phyloP scores from a whole-genome alignment of 1,284 basidiomycete genomes.

The Sphagnurus paluster region DNA sequence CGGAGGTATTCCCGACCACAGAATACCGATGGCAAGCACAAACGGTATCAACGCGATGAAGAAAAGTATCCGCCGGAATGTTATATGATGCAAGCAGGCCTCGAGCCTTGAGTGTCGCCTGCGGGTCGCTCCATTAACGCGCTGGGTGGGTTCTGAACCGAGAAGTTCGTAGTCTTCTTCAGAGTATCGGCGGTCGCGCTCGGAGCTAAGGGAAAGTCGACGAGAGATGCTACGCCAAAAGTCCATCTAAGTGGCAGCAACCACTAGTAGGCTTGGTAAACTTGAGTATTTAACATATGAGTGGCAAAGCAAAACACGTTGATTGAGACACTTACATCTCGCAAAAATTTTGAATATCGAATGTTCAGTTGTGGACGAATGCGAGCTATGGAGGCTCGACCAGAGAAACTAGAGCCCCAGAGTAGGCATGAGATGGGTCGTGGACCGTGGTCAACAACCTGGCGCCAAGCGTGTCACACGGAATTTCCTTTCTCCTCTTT shows the following conservation, averaged over 20 bases:
- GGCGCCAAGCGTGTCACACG: no score
- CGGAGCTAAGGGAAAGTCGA: slow-evolving; percentile 15
- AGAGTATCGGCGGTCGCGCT: slow-evolving; percentile 14
- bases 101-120: slow-evolving; percentile 14
- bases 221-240: slow-evolving; percentile 19
- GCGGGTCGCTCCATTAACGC: slow-evolving; percentile 6
- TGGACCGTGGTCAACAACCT: no score
- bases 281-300: no score
- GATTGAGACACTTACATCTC: no score
- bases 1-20: slow-evolving; percentile 41
- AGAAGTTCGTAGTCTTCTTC: slow-evolving; percentile 25
- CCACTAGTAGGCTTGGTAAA: no score
- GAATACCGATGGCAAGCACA: slow-evolving; percentile 30
- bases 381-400: no score
- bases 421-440: no score
- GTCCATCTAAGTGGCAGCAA: slow-evolving; percentile 15
- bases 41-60: slow-evolving; percentile 23
- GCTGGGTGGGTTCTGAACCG: slow-evolving; percentile 6
- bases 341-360: no score
- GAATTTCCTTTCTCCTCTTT: no score
- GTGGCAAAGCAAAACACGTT: no score
- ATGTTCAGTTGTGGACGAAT: no score
- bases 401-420: no score
- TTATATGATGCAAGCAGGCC: slow-evolving; percentile 15
- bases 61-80: slow-evolving; percentile 18